Percentiles rank a stretch among this genome's conserved stretches.
These are phyloP conservation scores for Malassezia yamatoensis DNA, from an alignment of 1,284 basidiomycete genomes.

Conservation along the genomic window DNA sequence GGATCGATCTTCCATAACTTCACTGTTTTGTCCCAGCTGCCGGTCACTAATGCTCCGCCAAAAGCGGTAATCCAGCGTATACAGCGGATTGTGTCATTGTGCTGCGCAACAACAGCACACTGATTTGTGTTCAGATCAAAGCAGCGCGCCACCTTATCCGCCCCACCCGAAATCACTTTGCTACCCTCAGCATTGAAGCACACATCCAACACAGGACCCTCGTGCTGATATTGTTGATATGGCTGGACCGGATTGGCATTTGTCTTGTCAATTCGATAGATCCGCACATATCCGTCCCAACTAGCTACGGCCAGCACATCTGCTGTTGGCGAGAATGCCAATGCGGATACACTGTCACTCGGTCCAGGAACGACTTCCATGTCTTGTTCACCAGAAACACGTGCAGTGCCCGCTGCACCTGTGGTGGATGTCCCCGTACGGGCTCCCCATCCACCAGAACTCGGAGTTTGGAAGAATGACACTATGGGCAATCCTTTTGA, in stretches of 20 bases:
- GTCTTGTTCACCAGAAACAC: conserved; percentile 51
- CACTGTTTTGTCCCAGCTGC: conserved; percentile 82
- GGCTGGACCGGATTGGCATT: conserved; percentile 63
- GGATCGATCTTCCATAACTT: conserved; percentile 55
- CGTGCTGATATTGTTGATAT: conserved; percentile 58
- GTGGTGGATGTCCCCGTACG: conserved; percentile 25
- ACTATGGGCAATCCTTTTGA: conserved; percentile 8
- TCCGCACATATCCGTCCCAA: conserved; percentile 50
- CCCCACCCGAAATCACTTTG: conserved; percentile 72
- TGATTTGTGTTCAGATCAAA: conserved; percentile 66
- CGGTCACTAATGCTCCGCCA: conserved; percentile 67
- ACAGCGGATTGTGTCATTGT: conserved; percentile 69
- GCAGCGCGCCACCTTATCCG: conserved; percentile 71
- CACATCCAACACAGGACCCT: conserved; percentile 68
- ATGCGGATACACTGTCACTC: conserved; percentile 44
- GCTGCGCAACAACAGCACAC: conserved; percentile 61
- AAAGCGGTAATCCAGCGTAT: conserved; percentile 65
- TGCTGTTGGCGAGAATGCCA: conserved; percentile 48
- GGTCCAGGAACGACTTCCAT: conserved; percentile 58
- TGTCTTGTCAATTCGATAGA: conserved; percentile 55
- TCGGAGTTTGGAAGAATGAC: conserved; percentile 38
- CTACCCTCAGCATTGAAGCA: conserved; percentile 75
- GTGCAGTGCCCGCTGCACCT: conserved; percentile 5
- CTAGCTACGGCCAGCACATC: conserved; percentile 49
- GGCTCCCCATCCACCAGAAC: conserved; percentile 27